Base-by-base conservation (phyloP, 2,329 filamentous ascomycete genomes). In the Ophidiomyces ophidiicola region DNA sequence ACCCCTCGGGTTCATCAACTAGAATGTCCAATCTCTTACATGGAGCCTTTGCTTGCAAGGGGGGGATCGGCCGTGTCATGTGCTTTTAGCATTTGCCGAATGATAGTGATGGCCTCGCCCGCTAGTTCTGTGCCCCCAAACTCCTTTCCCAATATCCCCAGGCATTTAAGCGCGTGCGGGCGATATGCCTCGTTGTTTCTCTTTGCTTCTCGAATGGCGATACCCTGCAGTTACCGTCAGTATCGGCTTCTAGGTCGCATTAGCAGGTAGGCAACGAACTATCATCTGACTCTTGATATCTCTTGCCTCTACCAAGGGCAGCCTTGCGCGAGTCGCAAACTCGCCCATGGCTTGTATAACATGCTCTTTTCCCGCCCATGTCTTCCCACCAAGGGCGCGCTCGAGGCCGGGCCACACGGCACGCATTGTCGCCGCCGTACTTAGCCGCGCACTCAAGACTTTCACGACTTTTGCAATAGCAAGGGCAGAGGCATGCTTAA, bases 281-380 rank as follows among this genome's bases (percentile, higher is more conserved):
- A 80, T 82, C 64, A 87, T 77, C 49, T 79, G 70, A 6, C 72
- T 68, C 7, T 72, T 71, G 17, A 82, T 60, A 46, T 80, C 71
- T 4, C 59, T 57, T 32, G 66, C 61, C 67, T 76, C 78, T 26
- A 58, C 51, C 65, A 71, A 76, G 20, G 83, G 64, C 5, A 58
- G 59, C 47, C 70, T 71, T 0, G 73, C 74, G 46, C 78, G 75
- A 51, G 75, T 70, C 0, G 82, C 76, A 50, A 96, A 90, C 42
- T 76, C 72, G 3, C 85, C 80, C 57, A 90, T 85, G 4, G 82
- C 79, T 30, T 77, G 71, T 2, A 96, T 68, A 21, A 98, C 74
- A 48, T 76, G 78, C 60, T 94, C 86, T 56, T 98, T 98, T 15
- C 85, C 85, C 0, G 81, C 72, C 69, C 94, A 98, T 0, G 87